Percentiles rank a stretch among this genome's conserved stretches.
phyloP scores from a whole-genome alignment of 257 asterid species.

The Nicotiana paniculata region DNA sequence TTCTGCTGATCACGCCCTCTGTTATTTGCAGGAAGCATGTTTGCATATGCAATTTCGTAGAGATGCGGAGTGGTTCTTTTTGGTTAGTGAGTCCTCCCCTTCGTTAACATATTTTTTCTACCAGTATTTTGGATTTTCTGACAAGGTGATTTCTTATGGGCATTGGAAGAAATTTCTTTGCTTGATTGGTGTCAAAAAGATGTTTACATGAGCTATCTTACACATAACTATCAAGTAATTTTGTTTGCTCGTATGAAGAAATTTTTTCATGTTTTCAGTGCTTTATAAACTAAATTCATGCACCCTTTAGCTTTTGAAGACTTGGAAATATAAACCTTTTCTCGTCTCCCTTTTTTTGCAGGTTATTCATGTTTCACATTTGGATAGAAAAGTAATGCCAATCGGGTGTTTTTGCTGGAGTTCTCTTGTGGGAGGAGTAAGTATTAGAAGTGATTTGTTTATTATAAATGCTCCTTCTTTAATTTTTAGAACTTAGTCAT shows the following conservation, averaged over 20 bases:
- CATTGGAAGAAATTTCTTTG: neutral
- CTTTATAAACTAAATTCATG: neutral
- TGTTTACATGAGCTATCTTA: neutral
- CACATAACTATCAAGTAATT: neutral
- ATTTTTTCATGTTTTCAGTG: neutral
- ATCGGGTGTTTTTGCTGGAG: neutral
- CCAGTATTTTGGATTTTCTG: neutral
- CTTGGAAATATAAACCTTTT: neutral
- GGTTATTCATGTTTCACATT: neutral
- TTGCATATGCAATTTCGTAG: constrained; percentile 59
- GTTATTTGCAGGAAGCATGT: constrained; percentile 56
- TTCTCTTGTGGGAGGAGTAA: neutral
- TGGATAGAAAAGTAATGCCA: neutral
- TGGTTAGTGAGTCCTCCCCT: constrained; percentile 34
- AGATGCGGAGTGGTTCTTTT: constrained; percentile 21
- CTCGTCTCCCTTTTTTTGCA: neutral
- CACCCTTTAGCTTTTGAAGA: neutral
- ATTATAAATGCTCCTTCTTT: neutral
- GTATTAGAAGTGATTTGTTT: neutral
- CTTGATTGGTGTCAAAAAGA: neutral
- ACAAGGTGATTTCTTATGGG: neutral
- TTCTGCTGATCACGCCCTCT: neutral
- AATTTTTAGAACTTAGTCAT: neutral
- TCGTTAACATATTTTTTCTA: neutral
- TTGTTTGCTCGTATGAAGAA: neutral